phyloP scores from a whole-genome alignment of 2,329 filamentous ascomycete species.

The Aspergillus glaucus region DNA sequence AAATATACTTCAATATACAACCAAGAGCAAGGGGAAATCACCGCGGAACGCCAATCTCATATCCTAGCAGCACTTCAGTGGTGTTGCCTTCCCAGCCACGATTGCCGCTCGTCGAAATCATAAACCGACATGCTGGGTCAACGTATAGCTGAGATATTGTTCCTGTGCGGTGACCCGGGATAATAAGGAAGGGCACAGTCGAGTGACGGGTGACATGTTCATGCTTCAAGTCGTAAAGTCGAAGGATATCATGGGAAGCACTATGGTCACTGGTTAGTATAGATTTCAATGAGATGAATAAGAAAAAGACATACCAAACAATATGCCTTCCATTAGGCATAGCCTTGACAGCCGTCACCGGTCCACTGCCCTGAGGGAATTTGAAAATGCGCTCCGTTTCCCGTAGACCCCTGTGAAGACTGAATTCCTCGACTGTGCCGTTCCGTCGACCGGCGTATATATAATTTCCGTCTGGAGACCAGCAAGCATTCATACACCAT shows the following conservation, averaged over 20 bases:
- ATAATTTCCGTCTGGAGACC: slow-evolving; percentile 90
- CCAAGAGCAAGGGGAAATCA: slow-evolving; percentile 5
- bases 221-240: slow-evolving; percentile 80
- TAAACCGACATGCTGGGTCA: slow-evolving; percentile 80
- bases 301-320: slow-evolving; percentile 57
- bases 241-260: slow-evolving; percentile 86
- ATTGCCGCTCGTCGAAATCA: slow-evolving; percentile 88
- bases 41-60: slow-evolving; percentile 65
- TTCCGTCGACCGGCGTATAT: slow-evolving; percentile 91
- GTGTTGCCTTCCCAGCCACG: slow-evolving; percentile 87
- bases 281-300: slow-evolving; percentile 1
- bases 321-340: slow-evolving; percentile 93
- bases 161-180: slow-evolving; percentile 82
- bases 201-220: slow-evolving; percentile 62
- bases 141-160: slow-evolving; percentile 82
- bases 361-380: slow-evolving; percentile 81
- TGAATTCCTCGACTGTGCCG: slow-evolving; percentile 90
- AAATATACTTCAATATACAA: not conserved
- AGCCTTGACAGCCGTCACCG: slow-evolving; percentile 77
- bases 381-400: slow-evolving; percentile 72
- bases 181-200: slow-evolving; percentile 88
- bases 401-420: slow-evolving; percentile 71
- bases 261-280: slow-evolving; percentile 37
- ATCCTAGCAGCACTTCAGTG: slow-evolving; percentile 88
- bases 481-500: slow-evolving; percentile 97